phyloP scores from a whole-genome alignment of 2,329 filamentous ascomycete genomes.

The Diplodia scrobiculata region DNA sequence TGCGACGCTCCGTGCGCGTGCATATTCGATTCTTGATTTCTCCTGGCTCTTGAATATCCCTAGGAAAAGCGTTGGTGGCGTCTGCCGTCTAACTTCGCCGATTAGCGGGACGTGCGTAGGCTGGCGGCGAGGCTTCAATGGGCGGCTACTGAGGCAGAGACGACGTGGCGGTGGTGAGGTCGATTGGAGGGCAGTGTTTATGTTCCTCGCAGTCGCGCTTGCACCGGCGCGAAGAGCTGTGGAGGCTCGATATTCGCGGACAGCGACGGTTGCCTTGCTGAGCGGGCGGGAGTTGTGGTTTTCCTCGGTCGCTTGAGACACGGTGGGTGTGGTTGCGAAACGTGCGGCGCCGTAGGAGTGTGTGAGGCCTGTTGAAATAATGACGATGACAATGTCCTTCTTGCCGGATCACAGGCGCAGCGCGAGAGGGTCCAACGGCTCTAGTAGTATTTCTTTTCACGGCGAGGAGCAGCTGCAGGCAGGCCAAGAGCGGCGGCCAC shows the following conservation, averaged over 20 bases:
- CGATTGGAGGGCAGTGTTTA: conserved; percentile 10
- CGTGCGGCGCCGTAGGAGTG: conserved; percentile 27
- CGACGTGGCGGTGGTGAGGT: not conserved
- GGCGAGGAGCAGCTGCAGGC: not conserved
- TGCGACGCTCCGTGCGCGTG: conserved; percentile 17
- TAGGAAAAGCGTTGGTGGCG: not conserved
- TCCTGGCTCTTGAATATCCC: conserved; percentile 3
- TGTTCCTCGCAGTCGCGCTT: not conserved
- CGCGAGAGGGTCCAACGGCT: not conserved
- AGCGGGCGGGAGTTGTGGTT: not conserved
- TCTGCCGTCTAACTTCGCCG: not conserved
- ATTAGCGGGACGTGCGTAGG: not conserved
- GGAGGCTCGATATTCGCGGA: not conserved
- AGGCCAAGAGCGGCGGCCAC: not conserved
- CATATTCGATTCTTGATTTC: conserved; percentile 5
- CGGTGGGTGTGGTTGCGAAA: conserved; percentile 16
- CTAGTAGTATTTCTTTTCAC: conserved; percentile 1
- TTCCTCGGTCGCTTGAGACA: conserved; percentile 13
- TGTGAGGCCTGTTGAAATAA: conserved; percentile 14
- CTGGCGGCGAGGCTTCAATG: not conserved
- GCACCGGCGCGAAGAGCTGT: not conserved
- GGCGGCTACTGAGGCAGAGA: conserved; percentile 13
- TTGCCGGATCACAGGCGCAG: not conserved
- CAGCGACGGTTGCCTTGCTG: not conserved
- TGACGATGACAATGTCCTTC: not conserved